phyloP scores from a whole-genome alignment of 2,329 filamentous ascomycete species.

The Cladosporium sp. region DNA sequence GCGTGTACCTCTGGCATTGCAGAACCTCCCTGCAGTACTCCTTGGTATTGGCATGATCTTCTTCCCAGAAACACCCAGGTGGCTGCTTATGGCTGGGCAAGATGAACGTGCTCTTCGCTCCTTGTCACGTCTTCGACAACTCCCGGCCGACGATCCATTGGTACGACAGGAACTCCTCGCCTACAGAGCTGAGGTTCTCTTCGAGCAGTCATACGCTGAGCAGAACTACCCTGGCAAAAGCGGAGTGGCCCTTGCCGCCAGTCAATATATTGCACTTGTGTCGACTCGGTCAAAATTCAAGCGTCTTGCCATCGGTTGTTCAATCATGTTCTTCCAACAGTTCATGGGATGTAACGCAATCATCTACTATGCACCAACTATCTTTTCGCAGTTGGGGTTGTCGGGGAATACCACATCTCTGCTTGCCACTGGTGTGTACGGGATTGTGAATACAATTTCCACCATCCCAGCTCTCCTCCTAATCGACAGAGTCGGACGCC shows the following conservation, averaged over 20 bases:
- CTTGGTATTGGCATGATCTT: slow-evolving; percentile 15
- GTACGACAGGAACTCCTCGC: slow-evolving; percentile 6
- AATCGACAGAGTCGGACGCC: slow-evolving; percentile 75
- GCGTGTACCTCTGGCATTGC: slow-evolving; percentile 5
- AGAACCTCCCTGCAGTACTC: background rate
- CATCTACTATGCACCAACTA: slow-evolving; percentile 65
- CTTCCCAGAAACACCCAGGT: slow-evolving; percentile 21
- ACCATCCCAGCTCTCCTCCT: slow-evolving; percentile 71
- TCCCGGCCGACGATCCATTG: slow-evolving; percentile 1
- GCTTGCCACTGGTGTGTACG: slow-evolving; percentile 71
- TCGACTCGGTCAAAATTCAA: slow-evolving; percentile 10
- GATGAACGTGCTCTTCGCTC: background rate
- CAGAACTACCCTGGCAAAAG: slow-evolving; percentile 11
- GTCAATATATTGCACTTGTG: slow-evolving; percentile 5
- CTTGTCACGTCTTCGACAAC: background rate
- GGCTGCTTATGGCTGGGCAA: slow-evolving; percentile 17
- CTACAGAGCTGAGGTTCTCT: slow-evolving; percentile 9
- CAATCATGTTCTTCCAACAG: slow-evolving; percentile 38
- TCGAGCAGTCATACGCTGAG: slow-evolving; percentile 8
- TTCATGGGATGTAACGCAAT: slow-evolving; percentile 66
- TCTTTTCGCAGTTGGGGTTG: slow-evolving; percentile 49
- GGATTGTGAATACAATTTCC: slow-evolving; percentile 74
- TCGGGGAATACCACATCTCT: slow-evolving; percentile 25
- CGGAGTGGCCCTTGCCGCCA: background rate
- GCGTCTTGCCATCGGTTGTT: slow-evolving; percentile 11